These are phyloP conservation scores for Penicillium coffeae DNA, from an alignment of 495 filamentous ascomycete species.

Conservation along the genomic window DNA sequence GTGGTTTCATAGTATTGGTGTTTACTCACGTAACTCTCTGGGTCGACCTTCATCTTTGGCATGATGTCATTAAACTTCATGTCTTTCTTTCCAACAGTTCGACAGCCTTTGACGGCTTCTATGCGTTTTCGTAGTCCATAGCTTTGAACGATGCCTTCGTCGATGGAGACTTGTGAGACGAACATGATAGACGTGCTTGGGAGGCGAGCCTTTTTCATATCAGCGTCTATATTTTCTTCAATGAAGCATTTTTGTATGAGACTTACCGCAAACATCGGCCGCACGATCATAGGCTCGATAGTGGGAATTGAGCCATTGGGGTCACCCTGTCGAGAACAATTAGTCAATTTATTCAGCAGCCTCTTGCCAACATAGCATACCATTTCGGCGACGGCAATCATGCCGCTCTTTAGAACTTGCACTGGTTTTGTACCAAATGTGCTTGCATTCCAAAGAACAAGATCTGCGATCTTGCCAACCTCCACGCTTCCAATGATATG, in stretches of 20 bases:
- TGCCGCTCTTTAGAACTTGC: slow-evolving; percentile 82
- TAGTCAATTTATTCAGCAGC: not conserved
- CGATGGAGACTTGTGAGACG: slow-evolving; percentile 71
- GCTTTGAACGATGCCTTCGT: slow-evolving; percentile 55
- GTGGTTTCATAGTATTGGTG: too few relatives aligned
- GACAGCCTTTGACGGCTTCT: slow-evolving; percentile 75
- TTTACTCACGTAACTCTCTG: slow-evolving; percentile 74
- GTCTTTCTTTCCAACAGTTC: slow-evolving; percentile 77
- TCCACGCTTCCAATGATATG: slow-evolving; percentile 88
- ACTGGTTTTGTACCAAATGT: slow-evolving; percentile 87
- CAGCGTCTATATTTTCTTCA: slow-evolving; percentile 1
- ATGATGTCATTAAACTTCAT: slow-evolving; percentile 91
- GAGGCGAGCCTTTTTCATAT: slow-evolving; percentile 48
- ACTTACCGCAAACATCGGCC: slow-evolving; percentile 76
- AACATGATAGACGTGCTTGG: slow-evolving; percentile 75
- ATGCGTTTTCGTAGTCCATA: slow-evolving; percentile 80
- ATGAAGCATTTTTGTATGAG: not conserved
- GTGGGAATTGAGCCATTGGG: slow-evolving; percentile 91
- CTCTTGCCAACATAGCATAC: slow-evolving; percentile 49
- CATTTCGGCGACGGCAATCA: slow-evolving; percentile 86
- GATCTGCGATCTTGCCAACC: slow-evolving; percentile 85
- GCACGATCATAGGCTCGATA: slow-evolving; percentile 79
- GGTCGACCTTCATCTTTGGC: slow-evolving; percentile 92
- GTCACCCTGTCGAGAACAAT: slow-evolving; percentile 60
- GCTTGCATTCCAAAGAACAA: slow-evolving; percentile 83